Evolutionary conservation across 106 monocot species (phyloP).

Genomic region (Acorus calamus): DNA sequence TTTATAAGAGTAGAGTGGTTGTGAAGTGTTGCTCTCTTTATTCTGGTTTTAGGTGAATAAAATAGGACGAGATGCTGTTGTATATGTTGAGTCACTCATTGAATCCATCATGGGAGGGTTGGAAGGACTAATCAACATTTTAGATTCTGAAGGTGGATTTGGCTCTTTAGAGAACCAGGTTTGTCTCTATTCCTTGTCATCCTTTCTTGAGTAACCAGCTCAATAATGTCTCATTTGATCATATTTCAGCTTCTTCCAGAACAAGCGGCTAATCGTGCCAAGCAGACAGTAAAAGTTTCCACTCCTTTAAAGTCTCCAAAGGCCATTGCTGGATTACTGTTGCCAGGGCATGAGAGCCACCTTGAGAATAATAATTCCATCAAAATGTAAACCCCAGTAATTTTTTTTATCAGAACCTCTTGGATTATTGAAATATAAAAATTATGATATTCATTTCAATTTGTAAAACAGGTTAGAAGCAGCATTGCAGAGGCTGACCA

Average conservation of each 20-base stretch:
- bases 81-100: slow-evolving; percentile 93
- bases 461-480: slow-evolving; percentile 73
- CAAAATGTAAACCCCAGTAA: slow-evolving; percentile 52
- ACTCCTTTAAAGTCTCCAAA: slow-evolving; percentile 47
- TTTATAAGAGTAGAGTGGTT: not conserved
- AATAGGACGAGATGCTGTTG: slow-evolving; percentile 81
- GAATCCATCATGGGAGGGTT: slow-evolving; percentile 99
- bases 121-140: slow-evolving; percentile 93
- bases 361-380: slow-evolving; percentile 71
- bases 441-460: not conserved
- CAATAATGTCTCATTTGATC: too few species aligned
- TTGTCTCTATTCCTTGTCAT: slow-evolving; percentile 1
- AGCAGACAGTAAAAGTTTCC: slow-evolving; percentile 44
- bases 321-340: slow-evolving; percentile 23
- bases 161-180: slow-evolving; percentile 95
- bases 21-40: not conserved
- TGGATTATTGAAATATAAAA: too few species aligned
- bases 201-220: not conserved
- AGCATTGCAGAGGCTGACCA: slow-evolving; percentile 90
- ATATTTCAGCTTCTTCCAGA: slow-evolving; percentile 82
- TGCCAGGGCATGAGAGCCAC: slow-evolving; percentile 86
- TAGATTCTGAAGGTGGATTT: slow-evolving; percentile 96
- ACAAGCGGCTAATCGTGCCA: slow-evolving; percentile 63
- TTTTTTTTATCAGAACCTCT: not conserved
- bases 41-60: slow-evolving; percentile 49